Conservation (phyloP, 2,329 filamentous ascomycete genomes). For the Rasamsonia emersonii region DNA sequence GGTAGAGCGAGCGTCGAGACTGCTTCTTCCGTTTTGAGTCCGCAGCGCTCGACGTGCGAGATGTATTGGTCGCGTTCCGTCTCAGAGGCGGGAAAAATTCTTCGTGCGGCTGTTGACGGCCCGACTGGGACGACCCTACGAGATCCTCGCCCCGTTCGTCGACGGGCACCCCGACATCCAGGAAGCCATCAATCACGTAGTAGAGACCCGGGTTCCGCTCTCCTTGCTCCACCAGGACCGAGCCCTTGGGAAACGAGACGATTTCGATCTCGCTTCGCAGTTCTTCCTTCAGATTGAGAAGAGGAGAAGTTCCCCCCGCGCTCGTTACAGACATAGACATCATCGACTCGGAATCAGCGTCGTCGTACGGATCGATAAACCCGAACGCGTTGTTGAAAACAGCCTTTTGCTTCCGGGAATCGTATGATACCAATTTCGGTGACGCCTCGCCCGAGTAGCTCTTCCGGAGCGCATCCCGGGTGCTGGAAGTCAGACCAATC, state of each 20-base stretch:
- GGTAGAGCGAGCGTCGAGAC: conserved; percentile 64
- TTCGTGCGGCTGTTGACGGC: conserved; percentile 19
- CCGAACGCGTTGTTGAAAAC: conserved; percentile 83
- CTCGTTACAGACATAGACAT: conserved; percentile 58
- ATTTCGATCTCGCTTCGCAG: conserved; percentile 91
- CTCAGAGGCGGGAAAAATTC: conserved; percentile 39
- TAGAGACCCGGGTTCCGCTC: conserved; percentile 95
- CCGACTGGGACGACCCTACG: conserved; percentile 24
- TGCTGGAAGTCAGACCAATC: conserved; percentile 64
- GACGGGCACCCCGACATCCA: conserved; percentile 81
- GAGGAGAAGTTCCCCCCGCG: conserved; percentile 54
- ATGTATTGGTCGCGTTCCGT: conserved; percentile 36
- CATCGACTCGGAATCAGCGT: conserved; percentile 81
- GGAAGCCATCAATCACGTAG: conserved; percentile 93
- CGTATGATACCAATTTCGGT: conserved; percentile 73
- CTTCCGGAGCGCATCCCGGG: conserved; percentile 56
- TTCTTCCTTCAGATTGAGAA: conserved; percentile 62
- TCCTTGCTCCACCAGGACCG: conserved; percentile 89
- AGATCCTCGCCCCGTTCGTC: conserved; percentile 48
- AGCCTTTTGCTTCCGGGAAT: conserved; percentile 70
- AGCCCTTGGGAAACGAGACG: conserved; percentile 91
- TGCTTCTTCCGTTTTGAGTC: conserved; percentile 32
- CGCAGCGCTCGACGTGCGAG: conserved; percentile 22
- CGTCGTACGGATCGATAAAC: conserved; percentile 80
- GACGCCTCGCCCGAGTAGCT: conserved; percentile 72